Evolutionary conservation across 2,329 filamentous ascomycete genomes (phyloP).

Genomic region (Pseudogymnoascus sp.): DNA sequence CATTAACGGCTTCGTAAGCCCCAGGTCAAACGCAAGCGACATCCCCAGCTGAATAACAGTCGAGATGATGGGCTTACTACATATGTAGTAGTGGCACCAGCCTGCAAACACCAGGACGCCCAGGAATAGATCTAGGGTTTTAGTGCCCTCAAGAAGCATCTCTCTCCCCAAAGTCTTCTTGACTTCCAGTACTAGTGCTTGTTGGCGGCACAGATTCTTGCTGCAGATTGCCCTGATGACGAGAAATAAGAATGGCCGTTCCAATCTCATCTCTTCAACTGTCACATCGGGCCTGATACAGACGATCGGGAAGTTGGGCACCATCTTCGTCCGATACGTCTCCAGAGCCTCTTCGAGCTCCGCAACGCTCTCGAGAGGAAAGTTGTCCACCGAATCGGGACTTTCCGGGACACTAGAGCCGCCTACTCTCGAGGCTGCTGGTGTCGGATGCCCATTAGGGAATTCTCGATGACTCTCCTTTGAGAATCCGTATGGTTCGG

Average conservation of each 20-base stretch:
- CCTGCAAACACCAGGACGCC: background rate
- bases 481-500: background rate
- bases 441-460: background rate
- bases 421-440: background rate
- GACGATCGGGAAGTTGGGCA: conserved; percentile 12
- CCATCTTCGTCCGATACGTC: conserved; percentile 10
- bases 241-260: background rate
- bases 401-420: background rate
- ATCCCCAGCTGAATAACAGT: background rate
- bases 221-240: background rate
- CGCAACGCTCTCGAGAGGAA: background rate
- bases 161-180: background rate
- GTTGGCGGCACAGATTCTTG: background rate
- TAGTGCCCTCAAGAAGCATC: background rate
- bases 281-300: conserved; percentile 1
- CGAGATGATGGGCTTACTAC: background rate
- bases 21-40: background rate
- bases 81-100: conserved; percentile 2
- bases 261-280: background rate
- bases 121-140: background rate
- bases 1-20: background rate
- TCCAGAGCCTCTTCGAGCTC: conserved; percentile 11
- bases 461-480: background rate
- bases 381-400: background rate
- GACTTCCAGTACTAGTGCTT: background rate